Evolutionary conservation across 2,329 filamentous ascomycete species (phyloP).

Genomic region (Madurella mycetomatis): DNA sequence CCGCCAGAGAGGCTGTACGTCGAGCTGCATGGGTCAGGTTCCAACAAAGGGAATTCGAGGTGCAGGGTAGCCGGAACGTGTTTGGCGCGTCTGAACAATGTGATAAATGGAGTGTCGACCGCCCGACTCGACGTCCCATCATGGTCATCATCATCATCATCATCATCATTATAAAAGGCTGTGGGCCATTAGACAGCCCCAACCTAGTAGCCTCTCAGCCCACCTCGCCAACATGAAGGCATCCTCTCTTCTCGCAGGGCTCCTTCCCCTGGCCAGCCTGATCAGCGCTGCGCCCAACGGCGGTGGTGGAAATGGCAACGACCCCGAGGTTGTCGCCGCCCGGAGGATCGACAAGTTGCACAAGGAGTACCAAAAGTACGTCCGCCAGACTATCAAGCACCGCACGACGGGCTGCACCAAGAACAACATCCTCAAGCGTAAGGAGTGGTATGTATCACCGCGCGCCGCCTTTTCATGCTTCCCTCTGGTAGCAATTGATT

Average conservation of each 20-base stretch:
- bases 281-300: background rate
- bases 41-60: background rate
- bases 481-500: background rate
- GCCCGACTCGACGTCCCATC: background rate
- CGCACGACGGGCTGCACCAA: slow-evolving; percentile 8
- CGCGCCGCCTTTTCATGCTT: background rate
- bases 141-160: too few species aligned
- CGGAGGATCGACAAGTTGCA: slow-evolving; percentile 2
- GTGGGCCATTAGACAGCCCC: background rate
- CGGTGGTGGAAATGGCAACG: background rate
- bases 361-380: slow-evolving; percentile 8
- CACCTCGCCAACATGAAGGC: background rate
- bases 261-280: background rate
- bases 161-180: too few species aligned
- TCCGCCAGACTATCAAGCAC: slow-evolving; percentile 6
- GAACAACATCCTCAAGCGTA: slow-evolving; percentile 10
- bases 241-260: background rate
- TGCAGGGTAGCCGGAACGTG: background rate
- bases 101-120: background rate
- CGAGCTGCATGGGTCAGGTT: background rate
- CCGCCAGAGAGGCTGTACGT: too few species aligned
- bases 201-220: background rate
- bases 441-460: slow-evolving; percentile 8
- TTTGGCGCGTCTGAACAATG: background rate
- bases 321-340: slow-evolving; percentile 6